Conservation (phyloP, 2,329 filamentous ascomycete species). For the Mycocentrospora acerina region DNA sequence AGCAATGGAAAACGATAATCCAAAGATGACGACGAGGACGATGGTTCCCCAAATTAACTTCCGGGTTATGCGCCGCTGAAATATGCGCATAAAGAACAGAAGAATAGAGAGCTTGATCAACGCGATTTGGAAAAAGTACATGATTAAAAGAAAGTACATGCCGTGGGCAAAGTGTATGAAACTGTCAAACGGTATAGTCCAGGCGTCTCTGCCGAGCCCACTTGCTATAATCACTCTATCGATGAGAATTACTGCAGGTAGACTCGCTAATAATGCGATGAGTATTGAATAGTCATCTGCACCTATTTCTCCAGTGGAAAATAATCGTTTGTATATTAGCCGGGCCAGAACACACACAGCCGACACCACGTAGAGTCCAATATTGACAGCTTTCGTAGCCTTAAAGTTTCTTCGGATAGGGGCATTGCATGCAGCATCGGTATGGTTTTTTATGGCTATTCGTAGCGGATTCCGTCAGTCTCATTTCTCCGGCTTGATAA, state of each 20-base stretch:
- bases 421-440: conserved; percentile 41
- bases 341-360: conserved; percentile 38
- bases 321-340: conserved; percentile 41
- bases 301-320: conserved; percentile 38
- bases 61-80: conserved; percentile 21
- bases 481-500: not conserved
- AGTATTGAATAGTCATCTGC: conserved; percentile 43
- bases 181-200: conserved; percentile 48
- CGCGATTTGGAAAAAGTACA: conserved; percentile 37
- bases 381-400: conserved; percentile 34
- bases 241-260: conserved; percentile 30
- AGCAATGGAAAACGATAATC: conserved; percentile 18
- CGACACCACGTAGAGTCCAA: conserved; percentile 39
- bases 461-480: conserved; percentile 1
- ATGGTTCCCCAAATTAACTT: conserved; percentile 21
- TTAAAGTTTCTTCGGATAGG: conserved; percentile 41
- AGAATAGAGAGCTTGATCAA: conserved; percentile 31
- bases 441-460: conserved; percentile 47
- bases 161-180: conserved; percentile 47
- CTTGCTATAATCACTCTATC: conserved; percentile 17
- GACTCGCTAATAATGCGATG: conserved; percentile 18
- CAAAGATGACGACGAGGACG: conserved; percentile 26
- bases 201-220: conserved; percentile 56
- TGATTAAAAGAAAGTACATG: conserved; percentile 35
- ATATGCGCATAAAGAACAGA: conserved; percentile 32